Base-by-base conservation (phyloP, 768 basidiomycete species). In the Strobilomyces dryophilus region DNA sequence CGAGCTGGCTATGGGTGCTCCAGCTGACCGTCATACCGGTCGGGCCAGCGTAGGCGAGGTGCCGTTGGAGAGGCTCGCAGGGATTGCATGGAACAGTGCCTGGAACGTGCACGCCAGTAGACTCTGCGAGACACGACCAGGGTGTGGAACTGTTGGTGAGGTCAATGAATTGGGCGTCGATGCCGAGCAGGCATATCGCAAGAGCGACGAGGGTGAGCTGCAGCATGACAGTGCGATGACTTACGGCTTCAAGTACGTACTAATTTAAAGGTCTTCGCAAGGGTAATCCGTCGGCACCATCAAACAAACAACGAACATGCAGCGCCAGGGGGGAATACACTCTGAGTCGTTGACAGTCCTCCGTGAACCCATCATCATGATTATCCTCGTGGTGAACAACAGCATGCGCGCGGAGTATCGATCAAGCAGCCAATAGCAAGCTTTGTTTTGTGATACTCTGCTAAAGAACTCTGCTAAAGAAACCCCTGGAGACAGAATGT, bases 11-110 rank as follows among this genome's bases (percentile, higher is more conserved):
- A 9, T 51, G 39, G 14, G 65, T 62, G 51, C 47, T 61, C 65
- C 65, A 66, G 49, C 65, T 66, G 14, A 66, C 57, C 12, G 55
- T 62, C 65, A 66, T 67, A 24, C 65, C 65, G 5, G 57, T 55
- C 7, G 62, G 5, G 6, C 65, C 58, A 15, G 63, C 65, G 52
- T 50, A 66, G 14, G 65, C 65, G 6, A 66, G 53, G 29, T 24
- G 63, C 9, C 67, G 61, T 18, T 66, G 58, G n/a, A 66, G 61
- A 35, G 65, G 65, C 26, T 66, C 65, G 17, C 57, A 51, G 2
- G 65, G 65, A 42, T 66, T 66, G 49, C 65, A 66, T 1, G 65
- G 65, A 32, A 66, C 54, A 2, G 61, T 52, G 1, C 65, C 65
- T 35, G 66, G 66, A 17, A 66, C 56, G 17, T 66, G 65, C 18